A percentile compares a stretch with the other conserved stretches of the same genome.
phyloP scores from a whole-genome alignment of 306 rosid species.

The Lathyrus sativus region DNA sequence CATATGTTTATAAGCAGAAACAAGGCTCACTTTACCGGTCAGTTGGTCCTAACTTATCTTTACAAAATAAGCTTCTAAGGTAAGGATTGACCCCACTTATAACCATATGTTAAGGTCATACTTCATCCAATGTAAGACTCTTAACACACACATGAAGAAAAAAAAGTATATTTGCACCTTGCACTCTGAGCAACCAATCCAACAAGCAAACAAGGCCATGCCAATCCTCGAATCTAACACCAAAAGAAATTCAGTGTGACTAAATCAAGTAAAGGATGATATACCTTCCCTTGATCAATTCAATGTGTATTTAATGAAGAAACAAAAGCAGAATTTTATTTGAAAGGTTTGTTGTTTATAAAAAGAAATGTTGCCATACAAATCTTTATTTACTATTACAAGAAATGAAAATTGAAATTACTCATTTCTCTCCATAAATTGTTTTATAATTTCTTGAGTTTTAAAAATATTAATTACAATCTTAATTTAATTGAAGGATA shows the following conservation, averaged over 20 bases:
- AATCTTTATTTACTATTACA: conserved; percentile 11
- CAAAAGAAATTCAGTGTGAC: conserved; percentile 19
- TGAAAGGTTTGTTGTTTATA: conserved; percentile 12
- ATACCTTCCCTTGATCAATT: conserved; percentile 10
- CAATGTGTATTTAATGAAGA: conserved; percentile 10
- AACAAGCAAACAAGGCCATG: conserved; percentile 80
- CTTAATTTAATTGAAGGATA: conserved; percentile 20
- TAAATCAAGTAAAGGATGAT: conserved; percentile 32
- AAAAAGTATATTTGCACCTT: conserved; percentile 48
- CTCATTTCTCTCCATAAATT: conserved; percentile 8
- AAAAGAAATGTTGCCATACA: not conserved
- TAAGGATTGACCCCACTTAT: not conserved
- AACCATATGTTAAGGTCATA: not conserved
- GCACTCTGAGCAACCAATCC: conserved; percentile 87
- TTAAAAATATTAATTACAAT: conserved; percentile 5
- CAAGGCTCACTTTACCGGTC: not conserved
- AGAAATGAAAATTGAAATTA: conserved; percentile 19
- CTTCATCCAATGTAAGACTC: not conserved
- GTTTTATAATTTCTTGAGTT: conserved; percentile 2
- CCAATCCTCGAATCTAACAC: conserved; percentile 72
- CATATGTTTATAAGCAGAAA: not conserved
- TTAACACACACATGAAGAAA: not conserved
- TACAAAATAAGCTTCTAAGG: not conserved
- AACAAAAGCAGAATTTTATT: conserved; percentile 12
- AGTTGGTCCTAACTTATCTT: not conserved